Conservation (phyloP, 140 eudicot genomes). For the Ambrosia hybrid region DNA sequence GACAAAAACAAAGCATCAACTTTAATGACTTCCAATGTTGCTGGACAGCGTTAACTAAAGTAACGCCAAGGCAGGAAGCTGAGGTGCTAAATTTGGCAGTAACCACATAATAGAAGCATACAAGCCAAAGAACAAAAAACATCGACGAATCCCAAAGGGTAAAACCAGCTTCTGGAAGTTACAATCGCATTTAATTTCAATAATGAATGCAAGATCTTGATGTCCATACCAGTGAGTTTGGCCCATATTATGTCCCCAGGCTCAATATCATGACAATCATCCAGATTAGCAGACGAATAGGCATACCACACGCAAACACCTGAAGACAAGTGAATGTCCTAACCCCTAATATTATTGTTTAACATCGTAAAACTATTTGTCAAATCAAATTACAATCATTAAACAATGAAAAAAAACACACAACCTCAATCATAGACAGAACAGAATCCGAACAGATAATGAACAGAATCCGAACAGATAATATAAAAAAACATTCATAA, state of each 20-base stretch:
- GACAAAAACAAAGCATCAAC: not conserved
- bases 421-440: too few species aligned
- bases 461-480: too few species aligned
- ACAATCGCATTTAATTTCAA: constrained; percentile 7
- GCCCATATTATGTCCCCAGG: constrained; percentile 98
- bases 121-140: too few species aligned
- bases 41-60: not conserved
- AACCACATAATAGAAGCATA: not conserved
- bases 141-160: not conserved
- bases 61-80: constrained; percentile 7
- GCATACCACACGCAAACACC: too few species aligned
- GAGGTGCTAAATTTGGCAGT: constrained; percentile 15
- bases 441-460: too few species aligned
- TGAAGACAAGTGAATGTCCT: too few species aligned
- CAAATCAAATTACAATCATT: too few species aligned
- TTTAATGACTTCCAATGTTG: not conserved
- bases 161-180: constrained; percentile 11
- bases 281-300: constrained; percentile 94
- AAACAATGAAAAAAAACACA: too few species aligned
- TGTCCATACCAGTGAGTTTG: constrained; percentile 74
- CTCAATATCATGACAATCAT: constrained; percentile 80
- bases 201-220: constrained; percentile 17
- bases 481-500: too few species aligned
- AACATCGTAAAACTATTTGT: too few species aligned
- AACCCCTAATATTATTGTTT: too few species aligned